Conservation (phyloP, 352 stramenopile species). For the Albugo candida region DNA sequence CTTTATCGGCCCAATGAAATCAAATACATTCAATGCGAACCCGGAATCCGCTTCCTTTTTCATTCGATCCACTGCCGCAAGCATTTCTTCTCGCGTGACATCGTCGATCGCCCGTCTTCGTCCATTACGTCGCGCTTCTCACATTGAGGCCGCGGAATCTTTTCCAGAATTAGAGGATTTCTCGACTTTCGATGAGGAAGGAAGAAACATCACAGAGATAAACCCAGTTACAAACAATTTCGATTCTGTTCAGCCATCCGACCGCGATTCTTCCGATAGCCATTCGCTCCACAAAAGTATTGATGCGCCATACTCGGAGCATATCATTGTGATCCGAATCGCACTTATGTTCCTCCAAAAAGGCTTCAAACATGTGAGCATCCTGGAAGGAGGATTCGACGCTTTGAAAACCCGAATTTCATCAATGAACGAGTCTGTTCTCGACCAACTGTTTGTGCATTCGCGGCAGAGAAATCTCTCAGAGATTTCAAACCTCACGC, state of each 20-base stretch:
- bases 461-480: background rate
- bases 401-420: conserved; percentile 51
- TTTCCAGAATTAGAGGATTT: background rate
- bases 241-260: background rate
- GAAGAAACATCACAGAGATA: no score
- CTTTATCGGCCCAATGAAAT: conserved; percentile 47
- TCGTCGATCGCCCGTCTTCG: background rate
- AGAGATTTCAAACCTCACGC: no score
- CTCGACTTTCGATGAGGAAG: no score
- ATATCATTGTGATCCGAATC: conserved; percentile 56
- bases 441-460: conserved; percentile 56
- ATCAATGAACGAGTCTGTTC: conserved; percentile 31
- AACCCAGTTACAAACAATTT: background rate
- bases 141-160: conserved; percentile 1
- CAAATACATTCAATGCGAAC: conserved; percentile 20
- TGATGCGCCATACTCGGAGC: conserved; percentile 9
- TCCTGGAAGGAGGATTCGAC: conserved; percentile 62
- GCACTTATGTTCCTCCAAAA: conserved; percentile 77
- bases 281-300: background rate
- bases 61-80: background rate
- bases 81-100: background rate
- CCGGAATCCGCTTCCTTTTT: background rate
- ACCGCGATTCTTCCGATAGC: background rate
- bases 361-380: conserved; percentile 71
- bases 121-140: no score